Evolutionary conservation across 164 flowering plant species (phyloP).

Genomic region (Taxillus chinensis): DNA sequence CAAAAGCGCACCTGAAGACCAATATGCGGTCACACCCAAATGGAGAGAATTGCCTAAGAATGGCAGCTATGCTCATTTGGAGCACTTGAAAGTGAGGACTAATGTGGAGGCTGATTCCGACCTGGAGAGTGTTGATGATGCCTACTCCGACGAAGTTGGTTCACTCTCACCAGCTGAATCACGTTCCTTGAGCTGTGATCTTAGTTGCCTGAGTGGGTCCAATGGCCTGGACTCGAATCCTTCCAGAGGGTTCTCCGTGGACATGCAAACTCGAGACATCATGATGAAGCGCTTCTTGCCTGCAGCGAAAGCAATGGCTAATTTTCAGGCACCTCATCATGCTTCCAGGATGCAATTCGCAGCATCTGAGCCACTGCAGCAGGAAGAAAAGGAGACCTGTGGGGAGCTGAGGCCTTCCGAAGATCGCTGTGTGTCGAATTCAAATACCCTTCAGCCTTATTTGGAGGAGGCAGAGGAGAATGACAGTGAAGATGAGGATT

Average conservation of each 20-base stretch:
- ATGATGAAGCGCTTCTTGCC: constrained; percentile 62
- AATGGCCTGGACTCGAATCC: constrained; percentile 18
- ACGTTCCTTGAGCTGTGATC: constrained; percentile 30
- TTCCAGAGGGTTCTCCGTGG: constrained; percentile 25
- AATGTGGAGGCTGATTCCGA: constrained; percentile 14
- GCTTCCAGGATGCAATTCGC: constrained; percentile 25
- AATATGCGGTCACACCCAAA: constrained; percentile 7
- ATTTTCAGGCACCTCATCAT: constrained; percentile 28
- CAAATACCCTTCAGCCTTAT: constrained; percentile 8
- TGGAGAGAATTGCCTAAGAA: constrained; percentile 3
- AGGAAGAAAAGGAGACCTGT: constrained; percentile 10
- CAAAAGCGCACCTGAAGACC: constrained; percentile 11
- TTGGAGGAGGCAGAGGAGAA: constrained; percentile 14
- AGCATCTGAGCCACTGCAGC: constrained; percentile 20
- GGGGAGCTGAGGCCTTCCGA: constrained; percentile 14
- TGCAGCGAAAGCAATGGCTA: constrained; percentile 57
- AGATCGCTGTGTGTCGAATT: constrained; percentile 7
- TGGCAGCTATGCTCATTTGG: constrained; percentile 12
- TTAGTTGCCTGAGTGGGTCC: constrained; percentile 33
- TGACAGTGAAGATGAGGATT: constrained; percentile 29
- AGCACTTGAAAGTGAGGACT: constrained; percentile 14
- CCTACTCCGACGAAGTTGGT: constrained; percentile 39
- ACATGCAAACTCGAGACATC: constrained; percentile 36
- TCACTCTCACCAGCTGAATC: constrained; percentile 26
- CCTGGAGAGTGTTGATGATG: constrained; percentile 22